Conservation (phyloP, 2,329 filamentous ascomycete species). For the Colletotrichum agaves region DNA sequence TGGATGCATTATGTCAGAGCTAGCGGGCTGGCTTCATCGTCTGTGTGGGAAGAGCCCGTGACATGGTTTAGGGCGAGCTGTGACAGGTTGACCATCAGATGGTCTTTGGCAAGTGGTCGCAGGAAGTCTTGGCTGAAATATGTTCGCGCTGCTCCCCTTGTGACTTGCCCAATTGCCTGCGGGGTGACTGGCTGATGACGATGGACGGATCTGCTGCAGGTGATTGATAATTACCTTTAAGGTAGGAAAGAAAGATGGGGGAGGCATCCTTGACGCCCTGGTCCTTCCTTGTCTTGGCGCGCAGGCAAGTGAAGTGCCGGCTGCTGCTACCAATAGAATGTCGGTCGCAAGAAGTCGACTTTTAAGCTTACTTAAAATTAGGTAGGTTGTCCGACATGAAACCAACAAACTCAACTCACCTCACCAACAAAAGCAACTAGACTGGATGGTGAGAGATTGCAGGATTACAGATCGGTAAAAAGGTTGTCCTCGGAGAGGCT, state of each 20-base stretch:
- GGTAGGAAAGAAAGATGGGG: background rate
- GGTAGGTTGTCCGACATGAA: too few relatives aligned
- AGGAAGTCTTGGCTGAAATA: conserved; percentile 21
- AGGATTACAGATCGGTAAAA: conserved; percentile 6
- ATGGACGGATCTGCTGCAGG: conserved; percentile 27
- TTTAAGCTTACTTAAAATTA: too few relatives aligned
- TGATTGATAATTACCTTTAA: too few relatives aligned
- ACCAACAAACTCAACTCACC: too few relatives aligned
- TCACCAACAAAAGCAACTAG: too few relatives aligned
- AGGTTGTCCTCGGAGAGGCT: conserved; percentile 32
- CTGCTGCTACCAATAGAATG: background rate
- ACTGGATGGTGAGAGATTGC: too few relatives aligned
- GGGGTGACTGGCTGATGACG: conserved; percentile 27
- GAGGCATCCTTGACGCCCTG: conserved; percentile 22
- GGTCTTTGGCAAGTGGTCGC: conserved; percentile 14
- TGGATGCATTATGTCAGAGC: conserved; percentile 32
- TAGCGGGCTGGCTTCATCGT: conserved; percentile 19
- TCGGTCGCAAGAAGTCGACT: background rate
- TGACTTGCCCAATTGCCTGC: conserved; percentile 12
- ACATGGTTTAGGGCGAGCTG: conserved; percentile 35
- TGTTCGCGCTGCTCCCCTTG: conserved; percentile 6
- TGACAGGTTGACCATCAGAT: conserved; percentile 29
- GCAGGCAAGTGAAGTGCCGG: background rate
- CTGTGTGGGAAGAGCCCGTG: conserved; percentile 25
- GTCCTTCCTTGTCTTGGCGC: conserved; percentile 3